A percentile compares a stretch with the other conserved stretches of the same genome.
Conservation (phyloP, 805 yeast species). For the Hanseniaspora taiwanica region DNA sequence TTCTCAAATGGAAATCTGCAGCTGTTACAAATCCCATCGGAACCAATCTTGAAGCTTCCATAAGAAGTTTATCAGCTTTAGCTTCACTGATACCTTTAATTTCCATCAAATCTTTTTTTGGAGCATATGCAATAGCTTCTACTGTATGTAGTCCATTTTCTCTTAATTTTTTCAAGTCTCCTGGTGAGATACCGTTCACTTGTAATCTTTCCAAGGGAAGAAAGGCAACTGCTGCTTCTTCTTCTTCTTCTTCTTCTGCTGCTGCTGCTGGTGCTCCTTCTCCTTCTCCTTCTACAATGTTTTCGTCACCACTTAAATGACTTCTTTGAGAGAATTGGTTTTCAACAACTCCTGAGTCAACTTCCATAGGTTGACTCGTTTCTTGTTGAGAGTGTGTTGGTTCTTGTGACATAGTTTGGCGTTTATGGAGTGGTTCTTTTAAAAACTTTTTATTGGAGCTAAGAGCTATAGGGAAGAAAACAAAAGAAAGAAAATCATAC, state of each 20-base stretch:
- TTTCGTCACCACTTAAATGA: background rate
- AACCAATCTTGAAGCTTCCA: conserved; percentile 74
- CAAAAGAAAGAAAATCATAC: too few relatives aligned
- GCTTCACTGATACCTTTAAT: conserved; percentile 93
- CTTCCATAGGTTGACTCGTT: too few relatives aligned
- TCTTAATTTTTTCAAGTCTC: conserved; percentile 67
- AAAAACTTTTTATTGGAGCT: too few relatives aligned
- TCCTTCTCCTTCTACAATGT: background rate
- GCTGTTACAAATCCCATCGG: conserved; percentile 98
- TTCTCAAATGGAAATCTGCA: conserved; percentile 77
- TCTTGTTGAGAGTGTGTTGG: too few relatives aligned
- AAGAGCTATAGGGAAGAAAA: too few relatives aligned
- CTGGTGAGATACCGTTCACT: conserved; percentile 75
- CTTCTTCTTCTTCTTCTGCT: conserved; percentile 33
- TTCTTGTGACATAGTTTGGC: background rate
- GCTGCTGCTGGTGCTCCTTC: background rate
- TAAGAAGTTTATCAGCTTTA: conserved; percentile 74
- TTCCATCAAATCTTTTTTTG: conserved; percentile 59
- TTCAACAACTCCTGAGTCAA: background rate
- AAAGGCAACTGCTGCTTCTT: conserved; percentile 27
- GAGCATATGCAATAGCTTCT: conserved; percentile 87
- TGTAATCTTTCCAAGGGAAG: conserved; percentile 26
- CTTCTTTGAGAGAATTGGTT: background rate
- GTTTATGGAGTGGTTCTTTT: too few relatives aligned
- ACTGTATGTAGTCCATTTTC: conserved; percentile 83